A percentile compares a stretch with the other conserved stretches of the same genome.
These are phyloP conservation scores for Aethionema arabicum DNA, from an alignment of 345 rosid genomes.

Conservation along the genomic window DNA sequence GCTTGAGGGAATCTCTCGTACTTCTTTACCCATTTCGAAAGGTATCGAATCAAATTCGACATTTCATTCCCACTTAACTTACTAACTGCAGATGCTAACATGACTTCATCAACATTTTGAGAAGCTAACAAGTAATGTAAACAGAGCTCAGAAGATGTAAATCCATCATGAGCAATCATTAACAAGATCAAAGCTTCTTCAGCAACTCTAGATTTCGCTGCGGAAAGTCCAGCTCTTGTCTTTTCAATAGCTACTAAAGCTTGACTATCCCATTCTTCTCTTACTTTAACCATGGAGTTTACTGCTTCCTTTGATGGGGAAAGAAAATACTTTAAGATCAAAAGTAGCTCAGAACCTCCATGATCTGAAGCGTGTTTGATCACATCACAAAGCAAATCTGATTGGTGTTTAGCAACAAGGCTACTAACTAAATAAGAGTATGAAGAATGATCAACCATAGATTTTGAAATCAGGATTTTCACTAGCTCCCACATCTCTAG, in stretches of 20 bases:
- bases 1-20: constrained; percentile 77
- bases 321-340: constrained; percentile 71
- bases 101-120: constrained; percentile 53
- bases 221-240: constrained; percentile 31
- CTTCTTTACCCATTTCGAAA: constrained; percentile 81
- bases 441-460: constrained; percentile 48
- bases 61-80: constrained; percentile 69
- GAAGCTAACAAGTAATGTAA: constrained; percentile 72
- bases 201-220: constrained; percentile 44
- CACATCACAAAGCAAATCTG: constrained; percentile 65
- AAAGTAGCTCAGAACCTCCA: constrained; percentile 57
- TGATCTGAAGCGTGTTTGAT: constrained; percentile 65
- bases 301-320: constrained; percentile 65
- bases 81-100: constrained; percentile 55
- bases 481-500: constrained; percentile 74
- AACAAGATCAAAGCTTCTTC: constrained; percentile 74
- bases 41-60: constrained; percentile 53
- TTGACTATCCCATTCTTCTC: constrained; percentile 73
- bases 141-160: constrained; percentile 66
- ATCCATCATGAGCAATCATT: constrained; percentile 83
- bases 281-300: constrained; percentile 52
- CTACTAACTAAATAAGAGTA: constrained; percentile 49
- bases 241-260: constrained; percentile 57
- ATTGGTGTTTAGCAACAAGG: constrained; percentile 57
- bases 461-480: constrained; percentile 49